phyloP scores from a whole-genome alignment of 2,329 filamentous ascomycete genomes.

The Lasiodiplodia sp. region DNA sequence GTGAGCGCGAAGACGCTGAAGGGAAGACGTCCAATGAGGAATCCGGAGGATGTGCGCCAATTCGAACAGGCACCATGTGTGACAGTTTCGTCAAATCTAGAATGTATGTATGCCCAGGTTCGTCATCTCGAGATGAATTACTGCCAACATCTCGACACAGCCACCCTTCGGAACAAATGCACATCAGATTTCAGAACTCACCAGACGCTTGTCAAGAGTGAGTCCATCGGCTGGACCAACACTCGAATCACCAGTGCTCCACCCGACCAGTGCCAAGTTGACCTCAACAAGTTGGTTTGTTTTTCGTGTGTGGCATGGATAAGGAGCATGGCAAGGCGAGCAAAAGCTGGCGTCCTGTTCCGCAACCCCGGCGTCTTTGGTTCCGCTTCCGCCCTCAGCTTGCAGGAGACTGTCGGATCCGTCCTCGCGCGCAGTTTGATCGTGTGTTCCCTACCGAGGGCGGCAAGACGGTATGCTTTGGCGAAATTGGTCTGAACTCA shows the following conservation, averaged over 20 bases:
- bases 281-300: slow-evolving; percentile 61
- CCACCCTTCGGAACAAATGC: background rate
- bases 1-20: slow-evolving; percentile 15
- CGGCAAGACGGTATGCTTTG: slow-evolving; percentile 49
- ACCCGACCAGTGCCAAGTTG: slow-evolving; percentile 59
- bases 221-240: slow-evolving; percentile 39
- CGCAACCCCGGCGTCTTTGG: slow-evolving; percentile 72
- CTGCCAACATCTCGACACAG: slow-evolving; percentile 1
- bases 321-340: slow-evolving; percentile 63
- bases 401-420: slow-evolving; percentile 72
- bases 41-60: slow-evolving; percentile 8
- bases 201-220: slow-evolving; percentile 12
- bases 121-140: background rate
- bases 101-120: too few species aligned
- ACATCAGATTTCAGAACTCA: background rate
- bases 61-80: slow-evolving; percentile 5
- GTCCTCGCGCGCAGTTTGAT: slow-evolving; percentile 50
- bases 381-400: slow-evolving; percentile 69
- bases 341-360: slow-evolving; percentile 67
- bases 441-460: slow-evolving; percentile 63
- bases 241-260: slow-evolving; percentile 54
- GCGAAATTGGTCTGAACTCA: slow-evolving; percentile 60
- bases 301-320: slow-evolving; percentile 60
- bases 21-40: background rate
- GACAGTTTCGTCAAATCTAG: too few species aligned